A percentile compares a stretch with the other conserved stretches of the same genome.
phyloP scores from a whole-genome alignment of 2,329 filamentous ascomycete genomes.

The Lithohypha guttulata region DNA sequence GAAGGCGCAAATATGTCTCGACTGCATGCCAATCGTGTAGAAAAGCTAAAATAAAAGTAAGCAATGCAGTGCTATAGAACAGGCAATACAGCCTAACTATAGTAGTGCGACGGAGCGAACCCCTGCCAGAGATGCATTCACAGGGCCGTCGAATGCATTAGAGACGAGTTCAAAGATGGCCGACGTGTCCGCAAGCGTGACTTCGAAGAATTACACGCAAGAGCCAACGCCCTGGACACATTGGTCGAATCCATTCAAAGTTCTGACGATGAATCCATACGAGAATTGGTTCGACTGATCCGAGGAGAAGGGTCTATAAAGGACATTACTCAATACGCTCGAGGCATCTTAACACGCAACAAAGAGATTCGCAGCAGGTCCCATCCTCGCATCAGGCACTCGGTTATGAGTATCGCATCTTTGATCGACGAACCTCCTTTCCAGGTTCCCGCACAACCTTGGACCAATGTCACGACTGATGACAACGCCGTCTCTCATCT shows the following conservation, averaged over 20 bases:
- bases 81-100: background rate
- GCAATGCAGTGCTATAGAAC: too few relatives aligned
- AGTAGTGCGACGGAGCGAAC: conserved; percentile 4
- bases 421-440: conserved; percentile 21
- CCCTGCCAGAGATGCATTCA: conserved; percentile 1
- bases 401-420: background rate
- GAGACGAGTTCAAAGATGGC: background rate
- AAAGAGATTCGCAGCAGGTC: too few relatives aligned
- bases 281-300: background rate
- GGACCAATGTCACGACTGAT: conserved; percentile 27
- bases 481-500: conserved; percentile 26
- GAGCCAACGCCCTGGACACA: background rate
- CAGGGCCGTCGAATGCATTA: background rate
- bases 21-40: too few relatives aligned
- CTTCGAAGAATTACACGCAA: background rate
- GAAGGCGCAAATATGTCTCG: too few relatives aligned
- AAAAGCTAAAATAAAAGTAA: too few relatives aligned
- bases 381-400: background rate
- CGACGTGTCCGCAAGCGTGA: background rate
- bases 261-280: background rate
- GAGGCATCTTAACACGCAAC: background rate
- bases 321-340: background rate
- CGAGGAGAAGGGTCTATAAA: background rate
- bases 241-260: background rate
- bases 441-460: conserved; percentile 25